A percentile compares a stretch with the other conserved stretches of the same genome.
Conservation (phyloP, 176 grass and related monocot genomes). For the Phoenix dactylifera region DNA sequence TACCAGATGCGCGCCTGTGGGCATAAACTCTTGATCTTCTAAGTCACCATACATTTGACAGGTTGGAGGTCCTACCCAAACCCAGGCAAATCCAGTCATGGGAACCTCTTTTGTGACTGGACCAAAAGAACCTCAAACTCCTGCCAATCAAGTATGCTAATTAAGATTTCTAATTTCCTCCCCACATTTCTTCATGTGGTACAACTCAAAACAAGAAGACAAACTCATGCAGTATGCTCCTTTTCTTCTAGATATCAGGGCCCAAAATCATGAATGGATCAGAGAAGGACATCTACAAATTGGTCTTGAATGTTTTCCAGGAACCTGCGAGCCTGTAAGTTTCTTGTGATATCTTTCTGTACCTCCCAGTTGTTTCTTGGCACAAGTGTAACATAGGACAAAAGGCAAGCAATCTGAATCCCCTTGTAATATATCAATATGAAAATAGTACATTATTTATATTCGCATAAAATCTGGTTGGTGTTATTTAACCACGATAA, state of each 20-base stretch:
- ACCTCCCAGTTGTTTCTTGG: not conserved
- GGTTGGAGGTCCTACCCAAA: constrained; percentile 30
- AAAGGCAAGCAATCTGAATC: too few relatives aligned
- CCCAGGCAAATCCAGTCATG: constrained; percentile 20
- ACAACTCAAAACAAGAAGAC: too few relatives aligned
- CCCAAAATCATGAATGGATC: constrained; percentile 16
- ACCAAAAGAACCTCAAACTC: constrained; percentile 28
- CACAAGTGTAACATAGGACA: not conserved
- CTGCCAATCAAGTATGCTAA: constrained; percentile 37
- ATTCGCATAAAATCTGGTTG: too few relatives aligned
- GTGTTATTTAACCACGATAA: too few relatives aligned
- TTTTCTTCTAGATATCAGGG: constrained; percentile 20
- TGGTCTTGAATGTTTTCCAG: constrained; percentile 58
- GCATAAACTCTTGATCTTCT: constrained; percentile 1
- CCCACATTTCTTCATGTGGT: too few relatives aligned
- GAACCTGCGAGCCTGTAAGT: constrained; percentile 84
- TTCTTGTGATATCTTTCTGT: not conserved
- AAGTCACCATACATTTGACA: constrained; percentile 14
- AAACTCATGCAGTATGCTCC: too few relatives aligned
- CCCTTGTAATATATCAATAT: too few relatives aligned
- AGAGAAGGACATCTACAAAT: constrained; percentile 40
- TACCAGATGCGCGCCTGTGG: too few relatives aligned
- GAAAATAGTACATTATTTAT: too few relatives aligned
- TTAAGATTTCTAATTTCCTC: constrained; percentile 6
- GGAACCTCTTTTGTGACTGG: constrained; percentile 27